Conservation (phyloP, 805 yeast genomes). For the Candida insectalens region DNA sequence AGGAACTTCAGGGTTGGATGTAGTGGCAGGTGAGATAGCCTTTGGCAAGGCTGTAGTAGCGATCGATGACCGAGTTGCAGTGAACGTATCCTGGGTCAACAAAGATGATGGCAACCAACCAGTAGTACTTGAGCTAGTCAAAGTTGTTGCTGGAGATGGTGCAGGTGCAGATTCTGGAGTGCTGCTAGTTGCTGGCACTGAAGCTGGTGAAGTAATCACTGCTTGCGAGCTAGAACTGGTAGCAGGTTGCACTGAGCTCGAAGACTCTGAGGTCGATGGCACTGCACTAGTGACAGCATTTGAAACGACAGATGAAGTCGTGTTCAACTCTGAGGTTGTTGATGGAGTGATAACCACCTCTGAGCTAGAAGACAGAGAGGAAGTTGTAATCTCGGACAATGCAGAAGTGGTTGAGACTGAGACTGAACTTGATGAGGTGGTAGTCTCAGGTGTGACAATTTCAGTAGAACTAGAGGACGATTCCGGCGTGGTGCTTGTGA, state of each 20-base stretch:
- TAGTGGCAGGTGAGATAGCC: conserved; percentile 58
- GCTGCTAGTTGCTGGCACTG: too few species aligned
- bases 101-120: conserved; percentile 10
- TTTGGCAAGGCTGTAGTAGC: conserved; percentile 54
- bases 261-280: too few species aligned
- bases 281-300: too few species aligned
- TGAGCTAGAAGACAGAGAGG: background rate
- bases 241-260: background rate
- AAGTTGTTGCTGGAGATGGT: background rate
- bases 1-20: conserved; percentile 28
- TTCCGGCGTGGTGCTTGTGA: background rate
- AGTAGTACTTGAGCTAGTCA: conserved; percentile 1
- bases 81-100: conserved; percentile 5
- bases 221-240: too few species aligned
- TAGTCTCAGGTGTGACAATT: too few species aligned
- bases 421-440: too few species aligned
- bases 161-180: too few species aligned
- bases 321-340: background rate
- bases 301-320: too few species aligned
- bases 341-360: background rate
- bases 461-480: too few species aligned
- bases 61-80: conserved; percentile 9
- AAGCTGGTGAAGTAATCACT: too few species aligned
- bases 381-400: background rate
- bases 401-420: background rate